Conservation (phyloP, 2,329 filamentous ascomycete genomes). For the Aspergillus tubingensis region DNA sequence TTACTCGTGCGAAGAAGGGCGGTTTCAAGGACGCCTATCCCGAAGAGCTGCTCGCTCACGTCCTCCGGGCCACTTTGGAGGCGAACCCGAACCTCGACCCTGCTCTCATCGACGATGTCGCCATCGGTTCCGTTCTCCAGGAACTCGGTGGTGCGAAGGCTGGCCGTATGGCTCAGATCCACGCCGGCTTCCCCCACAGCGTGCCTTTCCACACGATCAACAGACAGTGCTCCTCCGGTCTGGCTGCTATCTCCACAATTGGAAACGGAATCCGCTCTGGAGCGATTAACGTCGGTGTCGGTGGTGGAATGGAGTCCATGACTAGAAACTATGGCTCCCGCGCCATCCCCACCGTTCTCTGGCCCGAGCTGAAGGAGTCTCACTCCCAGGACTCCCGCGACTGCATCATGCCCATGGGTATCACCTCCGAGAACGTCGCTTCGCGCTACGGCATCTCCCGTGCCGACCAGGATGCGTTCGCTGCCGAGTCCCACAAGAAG, state of each 20-base stretch:
- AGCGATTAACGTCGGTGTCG: constrained; percentile 72
- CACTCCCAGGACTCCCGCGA: constrained; percentile 70
- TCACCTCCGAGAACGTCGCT: constrained; percentile 88
- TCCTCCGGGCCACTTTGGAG: constrained; percentile 67
- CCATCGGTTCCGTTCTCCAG: constrained; percentile 84
- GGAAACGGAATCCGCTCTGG: constrained; percentile 75
- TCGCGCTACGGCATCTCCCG: constrained; percentile 71
- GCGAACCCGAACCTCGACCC: constrained; percentile 73
- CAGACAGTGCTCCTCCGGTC: constrained; percentile 76
- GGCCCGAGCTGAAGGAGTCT: constrained; percentile 70
- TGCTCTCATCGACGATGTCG: constrained; percentile 72
- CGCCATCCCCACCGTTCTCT: constrained; percentile 81
- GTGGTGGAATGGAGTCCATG: constrained; percentile 95
- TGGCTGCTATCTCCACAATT: constrained; percentile 74
- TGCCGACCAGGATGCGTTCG: constrained; percentile 80
- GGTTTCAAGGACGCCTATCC: constrained; percentile 85
- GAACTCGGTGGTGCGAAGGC: constrained; percentile 91
- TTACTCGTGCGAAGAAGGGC: constrained; percentile 81
- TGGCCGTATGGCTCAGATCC: constrained; percentile 85
- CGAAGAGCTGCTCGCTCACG: constrained; percentile 74
- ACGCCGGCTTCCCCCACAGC: constrained; percentile 72
- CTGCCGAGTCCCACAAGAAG: constrained; percentile 70
- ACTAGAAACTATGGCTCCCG: constrained; percentile 81
- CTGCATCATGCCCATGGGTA: constrained; percentile 92
- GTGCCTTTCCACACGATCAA: constrained; percentile 86